Evolutionary conservation across 768 basidiomycete species (phyloP), one percentile per base, ranked within the genome.

Genomic region (Phylloporus sp.): DNA sequence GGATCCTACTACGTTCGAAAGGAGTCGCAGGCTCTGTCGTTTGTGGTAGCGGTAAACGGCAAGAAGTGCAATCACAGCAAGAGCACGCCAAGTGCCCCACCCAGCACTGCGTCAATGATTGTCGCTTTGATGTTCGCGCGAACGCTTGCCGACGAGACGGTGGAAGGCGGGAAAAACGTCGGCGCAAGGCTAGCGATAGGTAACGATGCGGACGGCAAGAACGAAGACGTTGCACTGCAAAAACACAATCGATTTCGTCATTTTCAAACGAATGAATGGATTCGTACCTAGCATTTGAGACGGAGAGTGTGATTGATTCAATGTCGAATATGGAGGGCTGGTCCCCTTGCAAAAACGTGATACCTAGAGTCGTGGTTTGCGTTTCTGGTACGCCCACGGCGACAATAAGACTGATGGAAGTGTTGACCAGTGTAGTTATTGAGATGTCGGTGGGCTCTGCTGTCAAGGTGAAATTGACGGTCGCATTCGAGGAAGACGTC

Each of bases 381-480:
- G 66, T 57, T 48, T 71, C 70, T 0, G 59, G 63, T 14, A 81
- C 66, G 33, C 72, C 54, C 1, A 76, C 55, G 20, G 75, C 64
- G 22, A 63, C 55, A 22, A 73, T 67, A 22, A 69, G 58, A 20
- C 62, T 66, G 26, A 71, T 59, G 8, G 71, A 66, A 0, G 78
- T 71, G 52, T 78, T 69, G 38, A 79, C 65, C 18, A 55, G n/a
- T 6, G 53, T 49, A 0, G 66, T 69, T 34, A 73, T 53, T 4
- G 67, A 55, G 35, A 69, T 59, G n/a, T 73, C 66, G 15, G 51
- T 40, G 0, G 69, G 67, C 6, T 62, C 61, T 21, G 64, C 66
- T 7, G 76, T 72, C 24, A 78, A 49, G 1, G 79, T 77, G 28
- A 81, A 61, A 49, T 80, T 80, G 47, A 75, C 64, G 17, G 71